Evolutionary conservation across 768 basidiomycete species (phyloP), one percentile per base, ranked within the genome.

Genomic region (Serpula lacrymans): DNA sequence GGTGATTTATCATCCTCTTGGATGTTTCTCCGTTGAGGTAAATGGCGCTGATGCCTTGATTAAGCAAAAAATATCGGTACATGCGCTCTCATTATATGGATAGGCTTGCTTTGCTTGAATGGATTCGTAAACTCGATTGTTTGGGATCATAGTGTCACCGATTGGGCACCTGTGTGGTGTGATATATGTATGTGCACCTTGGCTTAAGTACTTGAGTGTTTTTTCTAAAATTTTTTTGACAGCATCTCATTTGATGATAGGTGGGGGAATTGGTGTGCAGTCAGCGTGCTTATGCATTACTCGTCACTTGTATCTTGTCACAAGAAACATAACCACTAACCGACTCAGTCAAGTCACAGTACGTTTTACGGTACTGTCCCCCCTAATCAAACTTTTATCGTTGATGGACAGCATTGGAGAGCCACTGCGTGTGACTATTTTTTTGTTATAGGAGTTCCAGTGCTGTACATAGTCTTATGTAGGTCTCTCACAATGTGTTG

Each of bases 401-500:
- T n/a, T n/a, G 12, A 6, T 10, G 21, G 36, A 2, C 47, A 72
- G 67, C 76, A 71, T 53, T 71, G 72, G n/a, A 67, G 74, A 3
- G 68, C 60, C 3, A 61, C 82, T 37, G 53, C 73, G 38, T 55
- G 74, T 27, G 78, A 80, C 54, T 55, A 80, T n/a, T 60, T 65
- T 2, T 74, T 81, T 40, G 70, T 74, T 1, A 42, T 82, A 8
- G 77, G 76, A 2, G 46, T 78, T 14, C 80, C 80, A 3, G 17
- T 77, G 8, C 28, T 80, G 11, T 59, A 62, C 39, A 74, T 77
- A 65, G 51, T 63, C 37, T 48, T 74, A 41, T 69, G 70, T 78
- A 47, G 37, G 69, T 67, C 6, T 12, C 13, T n/a, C n/a, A n/a
- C n/a, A n/a, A n/a, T n/a, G n/a, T n/a, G n/a, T n/a, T n/a, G n/a